These are phyloP conservation scores for Hypericum androsaemum DNA, from an alignment of 345 rosid species.

Conservation along the genomic window DNA sequence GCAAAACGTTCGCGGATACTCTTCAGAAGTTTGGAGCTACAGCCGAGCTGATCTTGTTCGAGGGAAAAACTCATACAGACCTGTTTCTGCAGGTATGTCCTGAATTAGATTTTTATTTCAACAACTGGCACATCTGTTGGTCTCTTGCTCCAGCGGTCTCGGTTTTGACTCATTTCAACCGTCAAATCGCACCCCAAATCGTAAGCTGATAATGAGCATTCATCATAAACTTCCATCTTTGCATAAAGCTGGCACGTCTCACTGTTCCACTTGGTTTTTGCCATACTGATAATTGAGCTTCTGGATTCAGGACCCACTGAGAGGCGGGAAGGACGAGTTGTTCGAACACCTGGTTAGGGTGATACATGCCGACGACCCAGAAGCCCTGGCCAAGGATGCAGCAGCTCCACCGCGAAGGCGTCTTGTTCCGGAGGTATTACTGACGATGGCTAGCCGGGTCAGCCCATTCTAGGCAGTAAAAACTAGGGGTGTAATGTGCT, in stretches of 20 bases:
- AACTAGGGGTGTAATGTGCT: too few relatives aligned
- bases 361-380: constrained; percentile 19
- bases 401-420: constrained; percentile 18
- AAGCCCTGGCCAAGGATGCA: constrained; percentile 24
- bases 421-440: constrained; percentile 20
- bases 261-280: too few relatives aligned
- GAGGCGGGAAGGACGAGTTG: constrained; percentile 25
- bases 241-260: too few relatives aligned
- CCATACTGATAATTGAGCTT: too few relatives aligned
- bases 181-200: too few relatives aligned
- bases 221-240: too few relatives aligned
- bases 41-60: constrained; percentile 18
- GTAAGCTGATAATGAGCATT: too few relatives aligned
- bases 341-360: constrained; percentile 16
- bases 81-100: constrained; percentile 22
- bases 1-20: constrained; percentile 15
- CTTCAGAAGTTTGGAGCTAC: constrained; percentile 14
- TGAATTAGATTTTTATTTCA: background rate
- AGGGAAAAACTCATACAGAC: constrained; percentile 28
- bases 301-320: constrained; percentile 22
- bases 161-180: too few relatives aligned
- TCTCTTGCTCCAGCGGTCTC: too few relatives aligned
- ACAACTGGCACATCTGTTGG: too few relatives aligned
- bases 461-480: constrained; percentile 19
- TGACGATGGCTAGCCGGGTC: constrained; percentile 16